Base-by-base conservation (phyloP, 2,329 filamentous ascomycete species). In the Fusarium pseudoanthophilum region DNA sequence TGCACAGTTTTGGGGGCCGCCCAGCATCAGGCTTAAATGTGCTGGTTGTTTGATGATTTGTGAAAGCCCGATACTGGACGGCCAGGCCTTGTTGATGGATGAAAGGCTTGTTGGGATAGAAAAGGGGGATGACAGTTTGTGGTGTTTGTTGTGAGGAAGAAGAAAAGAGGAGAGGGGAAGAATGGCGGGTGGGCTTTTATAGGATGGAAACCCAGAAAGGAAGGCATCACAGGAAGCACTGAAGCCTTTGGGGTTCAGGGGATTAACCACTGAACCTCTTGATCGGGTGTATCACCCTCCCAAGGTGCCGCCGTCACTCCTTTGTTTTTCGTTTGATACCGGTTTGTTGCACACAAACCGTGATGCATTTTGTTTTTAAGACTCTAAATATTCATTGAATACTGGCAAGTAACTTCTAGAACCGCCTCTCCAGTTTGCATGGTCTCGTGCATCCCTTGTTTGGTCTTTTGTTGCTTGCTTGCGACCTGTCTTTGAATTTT, bases 101-200 rank as follows among this genome's bases (percentile, higher is more conserved):
- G 51, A 30, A 55, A 55, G 34, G 14, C 51, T 51, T 32, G 43
- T 34, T 40, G 26, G 15, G 26, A 32, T 15, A 24, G 28, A 24
- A 42, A 46, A 39, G 56, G 43, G 20, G 30, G 26, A 28, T 42
- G 21, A 10, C 30, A 46, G 4, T 11, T 28, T 51, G 24, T 42
- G 24, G n/a, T 56, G 39, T 30, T 56, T 55, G 32, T 36, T 51
- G 61, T 34, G 30, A 65, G 30, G 49, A 28, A 40, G 51, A 34
- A 24, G 21, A 55, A 55, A 59, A 28, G 32, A 49, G 36, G n/a
- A 48, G 46, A 36, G 28, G 40, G 43, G 42, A 30, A 30, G 21
- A 28, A 46, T 28, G 14, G 39, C 40, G 49, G 21, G 34, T n/a
- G 28, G 26, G 20, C 8, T 24, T 56, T 68, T 63, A 28, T 24